phyloP scores from a whole-genome alignment of 176 grass and related monocot species.

The Carex parvula region DNA sequence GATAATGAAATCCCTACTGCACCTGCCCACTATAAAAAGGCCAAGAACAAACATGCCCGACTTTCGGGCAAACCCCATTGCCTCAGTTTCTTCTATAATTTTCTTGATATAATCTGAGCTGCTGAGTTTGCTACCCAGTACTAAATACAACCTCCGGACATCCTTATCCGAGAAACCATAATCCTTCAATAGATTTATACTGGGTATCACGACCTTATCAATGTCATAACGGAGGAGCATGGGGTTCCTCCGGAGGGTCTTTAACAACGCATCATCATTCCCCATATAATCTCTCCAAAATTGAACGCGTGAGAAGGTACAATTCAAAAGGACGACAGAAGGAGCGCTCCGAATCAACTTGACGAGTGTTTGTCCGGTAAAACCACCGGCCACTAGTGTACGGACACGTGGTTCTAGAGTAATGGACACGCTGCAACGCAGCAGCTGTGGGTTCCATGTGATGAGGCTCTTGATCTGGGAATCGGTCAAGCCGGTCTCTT shows the following conservation, averaged over 20 bases:
- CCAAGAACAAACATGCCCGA: not conserved
- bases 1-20: not conserved
- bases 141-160: not conserved
- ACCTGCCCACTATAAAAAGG: not conserved
- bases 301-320: not conserved
- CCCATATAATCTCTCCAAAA: constrained; percentile 7
- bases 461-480: not conserved
- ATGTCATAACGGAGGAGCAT: not conserved
- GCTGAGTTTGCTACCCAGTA: not conserved
- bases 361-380: not conserved
- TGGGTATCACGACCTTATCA: not conserved
- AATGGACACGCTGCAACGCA: not conserved
- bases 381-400: not conserved
- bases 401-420: not conserved
- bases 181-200: not conserved
- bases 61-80: not conserved
- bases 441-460: not conserved
- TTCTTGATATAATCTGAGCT: not conserved
- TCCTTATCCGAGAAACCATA: constrained; percentile 4
- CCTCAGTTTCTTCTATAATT: constrained; percentile 3
- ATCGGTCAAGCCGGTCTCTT: constrained; percentile 5
- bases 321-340: not conserved
- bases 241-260: not conserved
- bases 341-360: not conserved
- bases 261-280: not conserved